These are phyloP conservation scores for Galerina marginata DNA, from an alignment of 768 basidiomycete genomes.

Conservation along the genomic window DNA sequence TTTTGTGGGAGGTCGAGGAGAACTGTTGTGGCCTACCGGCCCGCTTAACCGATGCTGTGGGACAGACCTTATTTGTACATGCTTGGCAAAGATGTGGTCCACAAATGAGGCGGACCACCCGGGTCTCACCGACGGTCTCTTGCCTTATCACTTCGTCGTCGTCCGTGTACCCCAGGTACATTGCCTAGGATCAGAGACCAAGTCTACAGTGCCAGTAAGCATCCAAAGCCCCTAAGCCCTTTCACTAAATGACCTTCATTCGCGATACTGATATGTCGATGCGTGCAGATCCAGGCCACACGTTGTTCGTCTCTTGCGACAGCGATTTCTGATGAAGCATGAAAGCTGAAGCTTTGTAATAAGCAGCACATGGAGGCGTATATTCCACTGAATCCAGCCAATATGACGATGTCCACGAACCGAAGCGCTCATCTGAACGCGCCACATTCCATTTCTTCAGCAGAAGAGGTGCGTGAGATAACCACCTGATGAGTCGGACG, in stretches of 20 bases:
- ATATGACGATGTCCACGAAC: conserved; percentile 18
- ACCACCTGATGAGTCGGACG: neutral
- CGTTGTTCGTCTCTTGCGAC: conserved; percentile 11
- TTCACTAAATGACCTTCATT: conserved; percentile 3
- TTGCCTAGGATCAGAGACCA: conserved; percentile 37
- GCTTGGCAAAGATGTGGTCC: conserved; percentile 19
- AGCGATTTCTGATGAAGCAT: conserved; percentile 3
- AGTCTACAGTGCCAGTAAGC: conserved; percentile 31
- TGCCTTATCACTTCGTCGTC: conserved; percentile 27
- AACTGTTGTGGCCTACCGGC: neutral
- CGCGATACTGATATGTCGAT: conserved; percentile 1
- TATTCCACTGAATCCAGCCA: conserved; percentile 22
- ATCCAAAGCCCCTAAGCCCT: conserved; percentile 24
- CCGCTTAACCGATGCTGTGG: conserved; percentile 1
- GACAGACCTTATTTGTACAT: conserved; percentile 19
- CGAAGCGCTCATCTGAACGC: conserved; percentile 20
- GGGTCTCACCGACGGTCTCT: conserved; percentile 31
- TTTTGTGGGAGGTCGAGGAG: too few relatives aligned
- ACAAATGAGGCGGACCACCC: conserved; percentile 25
- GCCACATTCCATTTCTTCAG: conserved; percentile 17
- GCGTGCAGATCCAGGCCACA: conserved; percentile 6
- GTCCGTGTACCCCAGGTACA: conserved; percentile 39
- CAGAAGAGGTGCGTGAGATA: conserved; percentile 25
- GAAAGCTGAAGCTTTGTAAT: conserved; percentile 14
- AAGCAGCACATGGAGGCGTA: conserved; percentile 26